Percentiles rank a stretch among this genome's conserved stretches.
Evolutionary conservation across 495 filamentous ascomycete species (phyloP).

Genomic region (Hyaloscypha hepaticicola): DNA sequence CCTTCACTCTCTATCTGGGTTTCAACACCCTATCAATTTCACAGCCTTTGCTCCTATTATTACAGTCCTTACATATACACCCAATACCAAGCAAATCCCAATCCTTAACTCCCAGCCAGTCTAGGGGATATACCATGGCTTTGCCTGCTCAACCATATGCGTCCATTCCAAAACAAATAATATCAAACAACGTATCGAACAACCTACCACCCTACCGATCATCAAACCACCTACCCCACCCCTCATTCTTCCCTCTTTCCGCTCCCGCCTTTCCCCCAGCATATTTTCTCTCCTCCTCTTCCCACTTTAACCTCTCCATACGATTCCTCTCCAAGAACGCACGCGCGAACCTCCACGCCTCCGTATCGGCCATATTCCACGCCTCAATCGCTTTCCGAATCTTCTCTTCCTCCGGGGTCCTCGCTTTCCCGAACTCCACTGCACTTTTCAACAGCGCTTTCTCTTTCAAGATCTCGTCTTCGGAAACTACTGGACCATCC

Average conservation of each 20-base stretch:
- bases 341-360: constrained; percentile 87
- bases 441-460: constrained; percentile 62
- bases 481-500: constrained; percentile 49
- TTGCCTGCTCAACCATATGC: not conserved
- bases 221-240: constrained; percentile 36
- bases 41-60: constrained; percentile 27
- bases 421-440: constrained; percentile 50
- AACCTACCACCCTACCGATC: constrained; percentile 23
- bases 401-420: constrained; percentile 35
- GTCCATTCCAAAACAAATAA: constrained; percentile 11
- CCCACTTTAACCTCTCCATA: constrained; percentile 66
- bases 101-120: not conserved
- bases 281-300: constrained; percentile 66
- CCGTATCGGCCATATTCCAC: constrained; percentile 91
- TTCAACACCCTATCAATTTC: not conserved
- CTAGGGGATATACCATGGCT: not conserved
- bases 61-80: constrained; percentile 6
- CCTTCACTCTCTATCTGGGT: constrained; percentile 24
- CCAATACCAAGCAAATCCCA: not conserved
- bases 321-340: constrained; percentile 62
- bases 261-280: constrained; percentile 50
- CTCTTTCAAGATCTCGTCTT: constrained; percentile 53
- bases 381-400: constrained; percentile 71
- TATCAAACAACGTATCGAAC: constrained; percentile 12
- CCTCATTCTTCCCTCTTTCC: constrained; percentile 33